Evolutionary conservation across 164 flowering plant species (phyloP), one percentile per base, ranked within the genome.

Genomic region (Chimonanthus praecox): DNA sequence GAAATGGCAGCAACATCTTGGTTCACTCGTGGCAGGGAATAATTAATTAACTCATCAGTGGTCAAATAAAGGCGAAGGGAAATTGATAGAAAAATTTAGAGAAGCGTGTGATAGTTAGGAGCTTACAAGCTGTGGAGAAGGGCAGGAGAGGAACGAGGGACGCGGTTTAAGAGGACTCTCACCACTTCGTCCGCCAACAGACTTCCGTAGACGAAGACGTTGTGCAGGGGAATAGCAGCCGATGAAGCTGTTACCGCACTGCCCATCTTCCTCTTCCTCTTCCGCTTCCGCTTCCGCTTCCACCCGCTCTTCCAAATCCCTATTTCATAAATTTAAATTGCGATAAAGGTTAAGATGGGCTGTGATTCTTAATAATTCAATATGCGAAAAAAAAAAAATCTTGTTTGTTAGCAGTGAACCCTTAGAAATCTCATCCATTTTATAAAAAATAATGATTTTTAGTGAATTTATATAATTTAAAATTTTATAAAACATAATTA

Each of bases 181-280:
- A 92, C 96, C 21, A 95, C 93, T 65, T 92, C 96, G 62, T 92
- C 96, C 0, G 92, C 87, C 54, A 91, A 50, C 43, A 92, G 85
- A 76, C 94, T 91, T 44, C 99, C 98, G 69, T 95, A 95, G 15
- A 95, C 99, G 86, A 95, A 95, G 3, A 95, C 93, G 75, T 79
- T 87, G 80, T 84, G 86, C 9, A 70, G 58, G 46, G 51, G 69
- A 48, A 70, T 47, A 4, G 74, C 47, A 7, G 46, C n/a, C 47
- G 72, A 62, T 20, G 73, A 10, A 7, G 68, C 69, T 7, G 67
- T 33, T 2, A 64, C 67, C 11, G 61, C n/a, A 58, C 61, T 9
- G n/a, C 60, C 7, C 60, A 47, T 54, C 72, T 51, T 70, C 2
- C 33, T 18, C 43, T 63, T 4, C 60, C 15, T 11, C 50, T 33